Evolutionary conservation across 179 eudicot genomes (phyloP).

Genomic region (Spinacia oleracea): DNA sequence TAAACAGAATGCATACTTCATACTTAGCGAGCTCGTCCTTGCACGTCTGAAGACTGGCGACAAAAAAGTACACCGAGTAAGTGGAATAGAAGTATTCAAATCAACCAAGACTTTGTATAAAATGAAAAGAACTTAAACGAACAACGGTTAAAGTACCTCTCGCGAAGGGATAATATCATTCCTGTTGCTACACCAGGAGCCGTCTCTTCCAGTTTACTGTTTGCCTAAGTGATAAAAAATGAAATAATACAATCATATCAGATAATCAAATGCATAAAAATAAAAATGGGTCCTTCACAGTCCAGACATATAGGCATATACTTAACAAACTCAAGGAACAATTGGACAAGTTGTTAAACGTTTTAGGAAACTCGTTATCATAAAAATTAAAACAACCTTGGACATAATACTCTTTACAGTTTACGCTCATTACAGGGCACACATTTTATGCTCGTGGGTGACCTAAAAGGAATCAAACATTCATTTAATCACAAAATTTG

Average conservation of each 20-base stretch:
- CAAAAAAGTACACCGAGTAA: slow-evolving; percentile 18
- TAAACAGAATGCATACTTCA: slow-evolving; percentile 56
- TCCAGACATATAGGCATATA: not conserved
- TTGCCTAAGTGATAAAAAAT: slow-evolving; percentile 35
- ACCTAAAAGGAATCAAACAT: no score
- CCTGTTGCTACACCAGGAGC: slow-evolving; percentile 93
- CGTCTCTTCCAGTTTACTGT: slow-evolving; percentile 65
- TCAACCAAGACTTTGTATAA: not conserved
- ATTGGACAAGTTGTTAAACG: not conserved
- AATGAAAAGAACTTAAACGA: not conserved
- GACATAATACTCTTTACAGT: no score
- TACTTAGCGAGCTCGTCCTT: slow-evolving; percentile 73
- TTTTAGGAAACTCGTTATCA: not conserved
- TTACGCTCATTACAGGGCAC: no score
- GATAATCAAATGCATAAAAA: not conserved
- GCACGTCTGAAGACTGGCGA: slow-evolving; percentile 83
- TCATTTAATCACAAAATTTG: no score
- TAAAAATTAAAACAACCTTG: no score
- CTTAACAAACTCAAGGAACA: not conserved
- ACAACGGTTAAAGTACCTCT: slow-evolving; percentile 50
- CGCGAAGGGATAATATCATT: slow-evolving; percentile 88
- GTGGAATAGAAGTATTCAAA: not conserved
- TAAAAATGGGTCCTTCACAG: not conserved
- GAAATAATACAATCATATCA: slow-evolving; percentile 14
- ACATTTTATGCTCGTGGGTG: no score